Evolutionary conservation across 306 rosid genomes (phyloP).

Genomic region (Oemleria cerasiformis): DNA sequence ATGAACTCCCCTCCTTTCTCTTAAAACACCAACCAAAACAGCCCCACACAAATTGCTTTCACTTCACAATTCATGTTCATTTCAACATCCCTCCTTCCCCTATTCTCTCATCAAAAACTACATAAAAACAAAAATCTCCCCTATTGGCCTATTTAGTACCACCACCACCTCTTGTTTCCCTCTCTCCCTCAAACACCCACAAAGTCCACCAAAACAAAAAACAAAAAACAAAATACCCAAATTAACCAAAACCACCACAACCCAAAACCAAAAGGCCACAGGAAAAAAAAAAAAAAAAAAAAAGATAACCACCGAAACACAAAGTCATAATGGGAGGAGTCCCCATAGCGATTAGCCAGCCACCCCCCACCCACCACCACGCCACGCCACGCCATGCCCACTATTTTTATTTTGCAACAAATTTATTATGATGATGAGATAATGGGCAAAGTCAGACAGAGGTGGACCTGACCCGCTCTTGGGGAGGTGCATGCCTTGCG

Average conservation of each 20-base stretch:
- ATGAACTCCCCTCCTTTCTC: too few species aligned
- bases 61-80: background rate
- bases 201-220: background rate
- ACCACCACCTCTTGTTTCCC: conserved; percentile 9
- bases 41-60: background rate
- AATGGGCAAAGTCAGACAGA: conserved; percentile 31
- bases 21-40: background rate
- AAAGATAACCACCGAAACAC: background rate
- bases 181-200: background rate
- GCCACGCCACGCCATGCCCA: background rate
- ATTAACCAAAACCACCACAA: too few species aligned
- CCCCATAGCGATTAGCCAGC: background rate
- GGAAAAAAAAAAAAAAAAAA: too few species aligned
- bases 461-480: conserved; percentile 25
- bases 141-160: background rate
- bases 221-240: background rate
- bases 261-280: background rate
- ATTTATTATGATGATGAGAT: background rate
- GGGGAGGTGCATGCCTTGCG: conserved; percentile 6
- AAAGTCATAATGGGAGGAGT: background rate
- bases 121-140: background rate
- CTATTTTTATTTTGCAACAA: background rate
- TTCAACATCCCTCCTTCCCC: too few species aligned
- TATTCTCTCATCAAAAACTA: background rate
- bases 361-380: conserved; percentile 19